Evolutionary conservation across 371 early-diverging fungal genomes (phyloP), one percentile per base, ranked within the genome.

Genomic region (Syncephalastrum sp.): DNA sequence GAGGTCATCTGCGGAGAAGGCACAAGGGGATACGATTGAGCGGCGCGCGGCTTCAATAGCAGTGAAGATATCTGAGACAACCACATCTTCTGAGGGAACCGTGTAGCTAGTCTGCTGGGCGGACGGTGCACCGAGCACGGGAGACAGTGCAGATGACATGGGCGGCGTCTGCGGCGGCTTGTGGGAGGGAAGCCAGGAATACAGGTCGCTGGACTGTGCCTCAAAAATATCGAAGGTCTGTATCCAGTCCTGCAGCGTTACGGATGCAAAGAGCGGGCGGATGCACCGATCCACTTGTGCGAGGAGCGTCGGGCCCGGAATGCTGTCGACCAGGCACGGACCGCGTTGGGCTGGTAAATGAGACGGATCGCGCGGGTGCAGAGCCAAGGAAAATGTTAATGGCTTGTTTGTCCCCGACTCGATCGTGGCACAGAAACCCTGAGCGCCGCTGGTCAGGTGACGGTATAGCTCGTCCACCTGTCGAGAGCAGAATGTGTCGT

Each of bases 231-330:
- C 80, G 66, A 83, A 87, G 19, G 87, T 72, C 3, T 83, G 79
- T 16, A 89, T 74, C 90, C 91, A 91, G 63, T 91, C 92, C 54
- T 87, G 83, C 38, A 80, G 69, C 3, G 83, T 77, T 29, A 86
- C 81, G 3, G 78, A 72, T n/a, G 80, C 68, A 66, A 87, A 88
- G 7, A 83, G 59, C 25, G 61, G 65, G 10, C 69, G 60, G 1
- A 69, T 73, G 7, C 61, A 53, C 5, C 53, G 53, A 58, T 78
- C 74, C 1, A 69, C 67, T 47, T 75, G 75, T 33, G 69, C 62
- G n/a, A 78, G 44, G 12, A 78, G 56, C 3, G 53, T 56, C 16
- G 59, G 53, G 17, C 38, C 73, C 59, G 4, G 67, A 21, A 19
- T 67, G 60, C 48, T 47, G 57, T 74, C 78, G 3, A 69, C 59